phyloP scores from a whole-genome alignment of 2,329 filamentous ascomycete genomes.

The Magnaporthiopsis incrustans region DNA sequence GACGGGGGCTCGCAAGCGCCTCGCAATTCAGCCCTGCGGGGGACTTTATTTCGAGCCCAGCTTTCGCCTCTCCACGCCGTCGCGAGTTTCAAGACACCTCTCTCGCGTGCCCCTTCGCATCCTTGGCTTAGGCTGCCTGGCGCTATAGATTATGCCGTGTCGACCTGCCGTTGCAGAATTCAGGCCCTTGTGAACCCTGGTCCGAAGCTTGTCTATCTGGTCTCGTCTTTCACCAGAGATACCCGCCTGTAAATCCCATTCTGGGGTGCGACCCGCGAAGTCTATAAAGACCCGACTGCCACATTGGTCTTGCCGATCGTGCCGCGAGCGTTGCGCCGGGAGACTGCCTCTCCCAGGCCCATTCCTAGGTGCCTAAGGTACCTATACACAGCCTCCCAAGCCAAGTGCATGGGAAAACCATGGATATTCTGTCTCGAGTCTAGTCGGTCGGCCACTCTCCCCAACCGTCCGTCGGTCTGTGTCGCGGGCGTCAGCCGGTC shows the following conservation, averaged over 20 bases:
- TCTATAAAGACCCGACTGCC: not conserved
- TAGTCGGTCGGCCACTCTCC: not conserved
- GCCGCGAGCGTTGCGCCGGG: not conserved
- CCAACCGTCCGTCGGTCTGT: not conserved
- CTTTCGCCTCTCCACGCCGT: not conserved
- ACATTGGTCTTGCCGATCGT: not conserved
- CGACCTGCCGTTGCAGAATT: not conserved
- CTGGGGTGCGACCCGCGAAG: not conserved
- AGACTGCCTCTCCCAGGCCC: not conserved
- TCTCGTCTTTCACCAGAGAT: not conserved
- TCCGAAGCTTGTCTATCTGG: not conserved
- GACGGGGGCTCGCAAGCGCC: not conserved
- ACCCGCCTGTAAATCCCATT: not conserved
- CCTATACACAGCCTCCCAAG: not conserved
- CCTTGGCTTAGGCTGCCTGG: conserved; percentile 3
- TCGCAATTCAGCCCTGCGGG: not conserved
- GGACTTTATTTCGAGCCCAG: not conserved
- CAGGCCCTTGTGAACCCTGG: not conserved
- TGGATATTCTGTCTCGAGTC: not conserved
- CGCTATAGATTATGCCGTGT: not conserved
- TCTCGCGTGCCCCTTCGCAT: conserved; percentile 3
- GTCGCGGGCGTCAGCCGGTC: conserved; percentile 5
- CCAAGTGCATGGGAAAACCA: not conserved
- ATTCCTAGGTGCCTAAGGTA: not conserved
- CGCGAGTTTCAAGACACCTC: conserved; percentile 6